Conservation (phyloP, 805 yeast genomes). For the Jamesozyma jinghongensis region DNA sequence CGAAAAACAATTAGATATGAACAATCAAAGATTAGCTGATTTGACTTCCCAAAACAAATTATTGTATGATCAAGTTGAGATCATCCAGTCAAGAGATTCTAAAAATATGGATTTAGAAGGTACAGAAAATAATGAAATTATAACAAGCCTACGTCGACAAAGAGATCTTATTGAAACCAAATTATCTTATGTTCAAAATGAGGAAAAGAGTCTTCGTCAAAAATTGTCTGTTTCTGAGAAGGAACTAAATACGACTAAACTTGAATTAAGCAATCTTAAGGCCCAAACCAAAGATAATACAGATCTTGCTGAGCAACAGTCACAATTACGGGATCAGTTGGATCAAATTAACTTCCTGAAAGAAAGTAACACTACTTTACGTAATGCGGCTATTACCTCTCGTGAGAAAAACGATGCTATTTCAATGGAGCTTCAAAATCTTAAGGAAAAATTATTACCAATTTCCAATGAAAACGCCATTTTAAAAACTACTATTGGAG, state of each 20-base stretch:
- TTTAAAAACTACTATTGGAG: slow-evolving; percentile 35
- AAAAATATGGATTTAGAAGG: slow-evolving; percentile 1
- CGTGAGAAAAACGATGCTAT: slow-evolving; percentile 30
- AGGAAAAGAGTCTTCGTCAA: slow-evolving; percentile 44
- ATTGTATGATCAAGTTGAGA: slow-evolving; percentile 59
- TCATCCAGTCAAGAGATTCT: slow-evolving; percentile 15
- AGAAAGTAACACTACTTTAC: slow-evolving; percentile 58
- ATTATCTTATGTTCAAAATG: slow-evolving; percentile 43
- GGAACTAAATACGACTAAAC: slow-evolving; percentile 38
- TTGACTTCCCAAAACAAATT: slow-evolving; percentile 57
- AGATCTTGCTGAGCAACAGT: slow-evolving; percentile 32
- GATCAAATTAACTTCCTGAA: slow-evolving; percentile 54
- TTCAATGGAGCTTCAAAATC: slow-evolving; percentile 30
- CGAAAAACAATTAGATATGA: slow-evolving; percentile 40
- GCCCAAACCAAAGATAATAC: slow-evolving; percentile 27
- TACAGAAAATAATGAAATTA: slow-evolving; percentile 36
- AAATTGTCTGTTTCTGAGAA: slow-evolving; percentile 25
- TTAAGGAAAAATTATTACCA: slow-evolving; percentile 16
- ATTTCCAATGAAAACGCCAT: slow-evolving; percentile 25
- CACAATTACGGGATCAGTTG: slow-evolving; percentile 37
- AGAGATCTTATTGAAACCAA: slow-evolving; percentile 62
- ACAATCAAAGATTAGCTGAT: slow-evolving; percentile 43
- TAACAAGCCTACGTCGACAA: slow-evolving; percentile 60
- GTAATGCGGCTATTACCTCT: slow-evolving; percentile 39
- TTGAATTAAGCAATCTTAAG: slow-evolving; percentile 36